These are phyloP conservation scores for Fomitiporia mediterranea DNA, from an alignment of 1,284 basidiomycete species.

Conservation along the genomic window DNA sequence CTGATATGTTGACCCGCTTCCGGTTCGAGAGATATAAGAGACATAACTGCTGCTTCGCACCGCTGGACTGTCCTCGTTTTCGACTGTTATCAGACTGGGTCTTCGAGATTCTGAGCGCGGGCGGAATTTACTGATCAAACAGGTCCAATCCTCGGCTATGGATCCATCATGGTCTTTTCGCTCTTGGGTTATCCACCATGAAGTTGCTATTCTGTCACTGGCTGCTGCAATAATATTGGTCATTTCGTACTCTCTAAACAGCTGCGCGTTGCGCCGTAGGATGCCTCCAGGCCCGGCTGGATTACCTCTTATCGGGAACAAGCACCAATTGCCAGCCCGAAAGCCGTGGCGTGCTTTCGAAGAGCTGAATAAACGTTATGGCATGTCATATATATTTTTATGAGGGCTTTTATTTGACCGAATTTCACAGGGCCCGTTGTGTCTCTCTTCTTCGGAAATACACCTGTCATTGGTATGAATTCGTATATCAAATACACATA, in stretches of 20 bases:
- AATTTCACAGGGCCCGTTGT: conserved; percentile 41
- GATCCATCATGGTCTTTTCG: not conserved
- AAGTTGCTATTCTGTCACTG: not conserved
- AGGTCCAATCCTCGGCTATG: no score
- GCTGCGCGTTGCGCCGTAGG: conserved; percentile 14
- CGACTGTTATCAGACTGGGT: no score
- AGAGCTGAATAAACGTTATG: conserved; percentile 45
- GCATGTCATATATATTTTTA: conserved; percentile 25
- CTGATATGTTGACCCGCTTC: no score
- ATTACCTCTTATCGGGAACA: conserved; percentile 43
- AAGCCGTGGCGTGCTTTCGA: conserved; percentile 50
- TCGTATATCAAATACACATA: conserved; percentile 14
- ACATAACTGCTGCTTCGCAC: no score
- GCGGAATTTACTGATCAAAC: no score
- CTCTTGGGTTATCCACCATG: not conserved
- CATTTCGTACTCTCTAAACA: conserved; percentile 2
- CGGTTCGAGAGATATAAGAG: no score
- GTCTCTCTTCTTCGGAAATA: conserved; percentile 48
- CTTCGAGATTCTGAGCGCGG: not conserved
- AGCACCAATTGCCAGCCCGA: conserved; percentile 40
- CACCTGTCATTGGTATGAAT: conserved; percentile 41
- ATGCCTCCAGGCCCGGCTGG: conserved; percentile 45
- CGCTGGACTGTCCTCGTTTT: no score
- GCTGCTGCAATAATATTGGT: not conserved
- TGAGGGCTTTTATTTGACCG: not conserved